Evolutionary conservation across 2,329 filamentous ascomycete species (phyloP), one percentile per base, ranked within the genome.

Genomic region (Pyrenochaeta sp.): DNA sequence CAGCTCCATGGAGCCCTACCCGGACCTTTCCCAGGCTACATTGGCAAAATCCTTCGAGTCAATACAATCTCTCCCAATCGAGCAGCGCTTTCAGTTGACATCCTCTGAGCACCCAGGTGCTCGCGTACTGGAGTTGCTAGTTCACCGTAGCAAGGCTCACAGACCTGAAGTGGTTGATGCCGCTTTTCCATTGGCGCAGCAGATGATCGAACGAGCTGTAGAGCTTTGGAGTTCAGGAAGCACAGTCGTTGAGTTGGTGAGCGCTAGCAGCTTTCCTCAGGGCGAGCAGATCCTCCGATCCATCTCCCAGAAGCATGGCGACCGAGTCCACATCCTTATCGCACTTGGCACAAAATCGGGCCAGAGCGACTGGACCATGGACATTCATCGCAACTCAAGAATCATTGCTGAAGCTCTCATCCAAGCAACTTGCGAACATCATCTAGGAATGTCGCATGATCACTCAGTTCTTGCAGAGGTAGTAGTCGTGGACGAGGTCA

Each of bases 1-100:
- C 25, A 50, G 53, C 32, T 27, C 53, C 3, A 25, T 56, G 10
- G 53, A 62, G 74, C 78, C 24, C 78, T 80, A 72, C 78, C 79
- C 1, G 71, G 73, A 40, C 25, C 27, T 50, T 37, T 60, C 44
- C 30, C 54, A 50, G 50, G 32, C 53, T 15, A 56, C 53, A 3
- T 39, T 56, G 3, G 19, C 47, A 9, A 56, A 50, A 24, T 30
- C 39, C 9, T 56, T 56, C 39, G 53, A 50, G n/a, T 15, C 25
- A 24, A 28, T 56, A 10, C n/a, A 44, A 22, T 15, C 24, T 27
- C 53, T 50, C 39, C n/a, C 44, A 27, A 1, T 7, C 5, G 46
- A 56, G 22, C 46, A 50, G 25, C 46, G 46, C 12, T 56, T 50
- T 24, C 22, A 24, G 19, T 19, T 56, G 10, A 51, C 44, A 13